These are phyloP conservation scores for Linum usitatissimum DNA, from an alignment of 345 rosid species.

Conservation along the genomic window DNA sequence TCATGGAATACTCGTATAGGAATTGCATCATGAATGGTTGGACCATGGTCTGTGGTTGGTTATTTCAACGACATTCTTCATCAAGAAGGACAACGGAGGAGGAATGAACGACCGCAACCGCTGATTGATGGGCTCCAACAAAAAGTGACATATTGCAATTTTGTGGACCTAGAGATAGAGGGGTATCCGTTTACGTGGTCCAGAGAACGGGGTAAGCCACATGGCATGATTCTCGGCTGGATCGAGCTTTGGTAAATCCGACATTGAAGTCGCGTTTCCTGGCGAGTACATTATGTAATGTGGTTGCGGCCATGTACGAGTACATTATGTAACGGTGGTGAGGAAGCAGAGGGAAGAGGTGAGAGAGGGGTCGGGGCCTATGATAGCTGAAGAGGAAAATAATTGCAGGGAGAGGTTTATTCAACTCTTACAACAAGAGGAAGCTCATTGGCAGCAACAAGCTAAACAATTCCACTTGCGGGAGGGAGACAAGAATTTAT, in stretches of 20 bases:
- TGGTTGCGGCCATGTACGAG: neutral
- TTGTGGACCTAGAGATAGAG: neutral
- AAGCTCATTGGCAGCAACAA: no score
- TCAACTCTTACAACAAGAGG: no score
- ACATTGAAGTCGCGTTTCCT: neutral
- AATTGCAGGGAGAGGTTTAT: no score
- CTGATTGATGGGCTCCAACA: neutral
- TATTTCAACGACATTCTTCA: neutral
- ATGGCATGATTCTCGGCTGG: neutral
- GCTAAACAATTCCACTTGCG: no score
- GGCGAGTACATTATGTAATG: neutral
- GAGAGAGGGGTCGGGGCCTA: no score
- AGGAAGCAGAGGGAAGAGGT: no score
- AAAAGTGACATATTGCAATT: neutral
- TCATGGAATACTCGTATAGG: neutral
- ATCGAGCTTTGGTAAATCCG: neutral
- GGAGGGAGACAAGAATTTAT: no score
- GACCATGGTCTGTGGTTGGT: neutral
- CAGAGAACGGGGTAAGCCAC: no score
- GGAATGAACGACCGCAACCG: neutral
- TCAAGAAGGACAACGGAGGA: neutral
- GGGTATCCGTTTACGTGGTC: no score
- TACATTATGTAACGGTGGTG: neutral
- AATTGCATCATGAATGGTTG: neutral
- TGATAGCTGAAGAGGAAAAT: no score